Base-by-base conservation (phyloP, 257 asterid species). In the Solanum tarapatanum region DNA sequence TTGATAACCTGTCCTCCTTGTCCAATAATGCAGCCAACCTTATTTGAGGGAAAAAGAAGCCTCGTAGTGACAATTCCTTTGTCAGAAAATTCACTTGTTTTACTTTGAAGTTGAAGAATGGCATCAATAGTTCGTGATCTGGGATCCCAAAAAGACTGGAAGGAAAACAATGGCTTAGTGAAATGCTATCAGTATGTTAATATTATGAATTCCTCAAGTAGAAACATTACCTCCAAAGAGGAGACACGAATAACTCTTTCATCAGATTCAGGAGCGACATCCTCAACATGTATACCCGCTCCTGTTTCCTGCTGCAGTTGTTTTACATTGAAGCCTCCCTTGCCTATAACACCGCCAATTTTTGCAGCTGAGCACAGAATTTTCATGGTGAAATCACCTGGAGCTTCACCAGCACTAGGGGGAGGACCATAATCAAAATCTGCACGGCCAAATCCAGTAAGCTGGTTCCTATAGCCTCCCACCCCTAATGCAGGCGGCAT, bases 21-120 rank as follows among this genome's bases (percentile, higher is more conserved):
- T 86, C 98, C 98, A 90, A 94, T 92, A 93, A 96, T 88, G 93
- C 99, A 94, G 69, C 98, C 99, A 87, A 96, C 98, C 92, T 93
- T 96, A 91, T 90, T 93, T 37, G 99, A 94, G 24, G 95, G 94
- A 66, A 94, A 96, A 76, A 96, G 95, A 89, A 96, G 98, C 85
- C 94, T 91, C 21, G 97, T 95, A 5, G 92, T 94, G 90, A 94
- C 91, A 75, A 92, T 89, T 39, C 98, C 97, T 45, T 92, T 90
- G 76, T 92, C 97, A 90, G 96, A 91, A 87, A 86, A 88, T 87
- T 92, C 96, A 89, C 96, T 89, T 43, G 94, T 91, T 90, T 87
- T 91, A 88, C 90, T 90, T 91, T 94, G 98, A 91, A 94, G 98
- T 87, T 88, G 94, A 91, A 94, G 96, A 90, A 96, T 91, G 87